These are phyloP conservation scores for Multifurca ochricompacta DNA, from an alignment of 768 basidiomycete genomes.

Conservation along the genomic window DNA sequence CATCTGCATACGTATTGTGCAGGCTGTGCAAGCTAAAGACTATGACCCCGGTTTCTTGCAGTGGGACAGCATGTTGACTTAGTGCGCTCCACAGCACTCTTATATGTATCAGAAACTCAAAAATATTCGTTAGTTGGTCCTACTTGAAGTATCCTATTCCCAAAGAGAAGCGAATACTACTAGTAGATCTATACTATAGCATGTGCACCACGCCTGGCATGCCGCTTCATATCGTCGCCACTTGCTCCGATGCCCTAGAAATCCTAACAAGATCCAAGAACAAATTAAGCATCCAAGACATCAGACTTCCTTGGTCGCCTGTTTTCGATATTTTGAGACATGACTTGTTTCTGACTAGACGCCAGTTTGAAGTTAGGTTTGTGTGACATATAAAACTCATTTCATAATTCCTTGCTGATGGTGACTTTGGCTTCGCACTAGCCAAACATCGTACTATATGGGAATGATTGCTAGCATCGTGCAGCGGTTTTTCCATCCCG, in stretches of 20 bases:
- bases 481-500: conserved; percentile 83
- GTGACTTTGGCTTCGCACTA: conserved; percentile 24
- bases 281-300: conserved; percentile 67
- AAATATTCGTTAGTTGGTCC: conserved; percentile 48
- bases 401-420: not conserved
- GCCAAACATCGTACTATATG: conserved; percentile 73
- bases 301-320: conserved; percentile 80
- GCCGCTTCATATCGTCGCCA: conserved; percentile 59
- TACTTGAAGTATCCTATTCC: conserved; percentile 85
- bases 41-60: conserved; percentile 74
- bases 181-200: conserved; percentile 76
- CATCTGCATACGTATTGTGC: conserved; percentile 57
- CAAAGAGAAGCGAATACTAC: conserved; percentile 61
- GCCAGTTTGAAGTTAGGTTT: conserved; percentile 74
- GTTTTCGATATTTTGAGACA: conserved; percentile 60
- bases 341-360: conserved; percentile 68
- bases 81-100: conserved; percentile 39
- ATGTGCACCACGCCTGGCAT: conserved; percentile 70
- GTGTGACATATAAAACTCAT: conserved; percentile 23
- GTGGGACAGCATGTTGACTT: conserved; percentile 70
- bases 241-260: conserved; percentile 56
- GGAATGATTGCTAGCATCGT: conserved; percentile 59
- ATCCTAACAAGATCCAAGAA: conserved; percentile 58
- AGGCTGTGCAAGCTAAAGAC: conserved; percentile 73
- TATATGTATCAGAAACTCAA: conserved; percentile 19